Conservation (phyloP, 768 basidiomycete genomes). For the Leccinum imitatum region DNA sequence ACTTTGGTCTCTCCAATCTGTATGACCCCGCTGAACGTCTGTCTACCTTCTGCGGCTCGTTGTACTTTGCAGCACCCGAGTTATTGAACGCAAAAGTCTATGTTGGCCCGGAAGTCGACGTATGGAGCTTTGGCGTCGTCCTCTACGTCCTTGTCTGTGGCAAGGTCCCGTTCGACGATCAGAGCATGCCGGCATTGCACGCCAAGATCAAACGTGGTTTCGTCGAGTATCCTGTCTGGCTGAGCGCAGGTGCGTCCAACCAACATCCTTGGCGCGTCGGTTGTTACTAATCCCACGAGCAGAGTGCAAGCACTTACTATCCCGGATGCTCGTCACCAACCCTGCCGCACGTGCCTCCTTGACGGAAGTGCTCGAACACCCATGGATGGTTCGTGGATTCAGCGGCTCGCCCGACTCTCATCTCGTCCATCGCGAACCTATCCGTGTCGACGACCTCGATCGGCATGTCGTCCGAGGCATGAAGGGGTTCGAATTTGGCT, state of each 20-base stretch:
- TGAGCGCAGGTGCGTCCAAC: constrained; percentile 75
- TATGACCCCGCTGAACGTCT: constrained; percentile 82
- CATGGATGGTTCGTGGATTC: constrained; percentile 93
- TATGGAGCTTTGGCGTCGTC: constrained; percentile 99
- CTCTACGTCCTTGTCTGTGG: constrained; percentile 97
- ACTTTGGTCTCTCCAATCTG: constrained; percentile 97
- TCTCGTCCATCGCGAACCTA: constrained; percentile 84
- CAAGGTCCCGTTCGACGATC: constrained; percentile 98
- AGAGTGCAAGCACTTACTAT: constrained; percentile 95
- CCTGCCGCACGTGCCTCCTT: constrained; percentile 83
- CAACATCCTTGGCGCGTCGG: neutral
- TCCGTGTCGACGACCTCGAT: constrained; percentile 87
- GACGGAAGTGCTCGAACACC: constrained; percentile 80
- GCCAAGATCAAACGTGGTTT: constrained; percentile 98
- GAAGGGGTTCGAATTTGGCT: constrained; percentile 96
- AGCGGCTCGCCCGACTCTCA: constrained; percentile 77
- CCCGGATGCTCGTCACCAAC: constrained; percentile 95
- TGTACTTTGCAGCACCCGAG: constrained; percentile 99
- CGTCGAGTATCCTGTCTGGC: constrained; percentile 97
- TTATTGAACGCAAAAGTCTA: constrained; percentile 95
- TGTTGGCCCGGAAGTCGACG: constrained; percentile 96
- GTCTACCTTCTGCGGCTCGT: constrained; percentile 93
- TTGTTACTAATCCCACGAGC: constrained; percentile 13
- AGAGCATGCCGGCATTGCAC: constrained; percentile 98
- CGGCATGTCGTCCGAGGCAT: constrained; percentile 82